phyloP scores from a whole-genome alignment of 2,329 filamentous ascomycete genomes.

The Orbilia brochopaga region DNA sequence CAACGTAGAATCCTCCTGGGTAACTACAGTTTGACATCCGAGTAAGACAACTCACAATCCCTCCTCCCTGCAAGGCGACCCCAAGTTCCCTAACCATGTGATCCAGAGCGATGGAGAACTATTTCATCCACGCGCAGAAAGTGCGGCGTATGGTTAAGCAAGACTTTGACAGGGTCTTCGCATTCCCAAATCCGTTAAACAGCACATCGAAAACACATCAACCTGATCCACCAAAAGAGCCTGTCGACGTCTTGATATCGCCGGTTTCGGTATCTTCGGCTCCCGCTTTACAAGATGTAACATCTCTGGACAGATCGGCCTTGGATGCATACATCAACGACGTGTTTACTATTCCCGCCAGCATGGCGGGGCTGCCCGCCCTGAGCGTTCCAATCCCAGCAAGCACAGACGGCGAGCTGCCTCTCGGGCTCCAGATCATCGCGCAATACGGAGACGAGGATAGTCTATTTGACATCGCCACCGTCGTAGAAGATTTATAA shows the following conservation, averaged over 20 bases:
- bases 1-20: conserved; percentile 85
- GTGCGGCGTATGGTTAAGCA: conserved; percentile 80
- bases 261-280: conserved; percentile 83
- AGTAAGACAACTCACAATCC: conserved; percentile 56
- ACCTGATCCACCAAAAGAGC: conserved; percentile 63
- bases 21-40: conserved; percentile 85
- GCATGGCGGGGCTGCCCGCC: conserved; percentile 85
- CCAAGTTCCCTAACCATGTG: not conserved
- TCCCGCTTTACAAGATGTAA: conserved; percentile 68
- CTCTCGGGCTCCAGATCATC: conserved; percentile 74
- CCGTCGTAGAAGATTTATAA: conserved; percentile 57
- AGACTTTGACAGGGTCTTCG: conserved; percentile 85
- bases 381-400: conserved; percentile 82
- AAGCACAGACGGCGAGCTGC: conserved; percentile 57
- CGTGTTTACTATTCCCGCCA: conserved; percentile 93
- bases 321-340: conserved; percentile 90
- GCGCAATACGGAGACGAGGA: conserved; percentile 81
- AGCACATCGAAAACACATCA: conserved; percentile 60
- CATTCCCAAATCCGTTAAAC: conserved; percentile 70
- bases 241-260: conserved; percentile 84
- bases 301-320: conserved; percentile 57
- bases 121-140: conserved; percentile 92
- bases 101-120: conserved; percentile 79
- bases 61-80: not conserved
- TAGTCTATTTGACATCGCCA: conserved; percentile 67